A percentile compares a stretch with the other conserved stretches of the same genome.
Evolutionary conservation across 2,329 filamentous ascomycete species (phyloP).

Genomic region (Penicillium sp.): DNA sequence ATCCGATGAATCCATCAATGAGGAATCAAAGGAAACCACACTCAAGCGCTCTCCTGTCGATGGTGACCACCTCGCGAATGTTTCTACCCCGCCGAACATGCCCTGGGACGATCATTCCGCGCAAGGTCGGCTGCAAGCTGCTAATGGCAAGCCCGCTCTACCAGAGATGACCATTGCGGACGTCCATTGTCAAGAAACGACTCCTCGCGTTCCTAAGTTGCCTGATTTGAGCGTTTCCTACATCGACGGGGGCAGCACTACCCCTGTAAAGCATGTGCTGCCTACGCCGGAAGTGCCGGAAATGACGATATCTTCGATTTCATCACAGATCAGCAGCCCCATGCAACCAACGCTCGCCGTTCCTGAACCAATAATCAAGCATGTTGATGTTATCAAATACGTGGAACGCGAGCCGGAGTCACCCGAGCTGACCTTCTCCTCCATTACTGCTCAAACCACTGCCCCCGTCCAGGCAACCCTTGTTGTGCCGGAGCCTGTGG

Average conservation of each 20-base stretch:
- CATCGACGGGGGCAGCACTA: conserved; percentile 29
- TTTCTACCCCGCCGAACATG: conserved; percentile 42
- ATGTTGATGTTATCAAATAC: conserved; percentile 11
- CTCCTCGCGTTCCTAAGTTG: conserved; percentile 42
- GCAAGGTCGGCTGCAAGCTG: conserved; percentile 8
- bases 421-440: conserved; percentile 27
- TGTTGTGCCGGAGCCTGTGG: conserved; percentile 22
- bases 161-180: conserved; percentile 32
- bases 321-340: conserved; percentile 30
- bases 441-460: conserved; percentile 27
- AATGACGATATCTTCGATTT: conserved; percentile 35
- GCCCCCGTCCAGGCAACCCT: conserved; percentile 21
- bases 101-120: conserved; percentile 36
- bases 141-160: conserved; percentile 18
- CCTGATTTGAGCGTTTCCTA: conserved; percentile 37
- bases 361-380: conserved; percentile 13
- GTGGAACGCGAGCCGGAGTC: conserved; percentile 16
- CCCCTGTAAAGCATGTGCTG: conserved; percentile 26
- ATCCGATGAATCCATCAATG: conserved; percentile 18
- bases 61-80: conserved; percentile 30
- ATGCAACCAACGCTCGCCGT: conserved; percentile 11
- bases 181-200: conserved; percentile 35
- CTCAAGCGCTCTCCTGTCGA: conserved; percentile 25
- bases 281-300: conserved; percentile 19
- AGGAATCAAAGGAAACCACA: conserved; percentile 25